These are phyloP conservation scores for Umbelopsis vinacea DNA, from an alignment of 192 early-diverging fungal genomes.

Conservation along the genomic window DNA sequence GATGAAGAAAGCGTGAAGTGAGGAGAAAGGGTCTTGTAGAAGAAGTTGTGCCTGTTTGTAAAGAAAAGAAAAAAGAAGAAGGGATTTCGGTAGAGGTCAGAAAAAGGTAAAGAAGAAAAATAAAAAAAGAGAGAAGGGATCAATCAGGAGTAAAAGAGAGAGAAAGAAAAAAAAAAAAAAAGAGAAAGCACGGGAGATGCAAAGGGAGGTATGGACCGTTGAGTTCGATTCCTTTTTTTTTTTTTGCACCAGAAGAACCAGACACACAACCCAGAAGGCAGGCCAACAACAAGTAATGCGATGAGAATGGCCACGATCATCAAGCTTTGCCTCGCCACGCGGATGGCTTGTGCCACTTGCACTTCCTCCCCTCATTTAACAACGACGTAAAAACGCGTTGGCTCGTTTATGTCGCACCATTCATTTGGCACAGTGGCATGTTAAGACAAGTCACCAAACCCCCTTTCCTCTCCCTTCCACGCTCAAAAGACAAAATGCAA, in stretches of 20 bases:
- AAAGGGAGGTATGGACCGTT: slow-evolving; percentile 8
- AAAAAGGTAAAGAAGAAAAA: slow-evolving; percentile 22
- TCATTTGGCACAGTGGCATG: background rate
- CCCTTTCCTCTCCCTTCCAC: too few species aligned
- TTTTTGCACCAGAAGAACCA: background rate
- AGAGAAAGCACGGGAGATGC: slow-evolving; percentile 14
- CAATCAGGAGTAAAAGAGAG: background rate
- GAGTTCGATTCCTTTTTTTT: background rate
- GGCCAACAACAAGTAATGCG: slow-evolving; percentile 20
- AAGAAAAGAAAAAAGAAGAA: background rate
- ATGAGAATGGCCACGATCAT: slow-evolving; percentile 21
- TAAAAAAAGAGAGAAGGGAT: slow-evolving; percentile 4
- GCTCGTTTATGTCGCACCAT: background rate
- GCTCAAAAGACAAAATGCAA: too few species aligned
- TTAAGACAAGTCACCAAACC: too few species aligned
- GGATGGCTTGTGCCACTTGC: slow-evolving; percentile 16
- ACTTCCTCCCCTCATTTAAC: background rate
- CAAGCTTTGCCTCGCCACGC: slow-evolving; percentile 21
- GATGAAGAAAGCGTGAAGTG: background rate
- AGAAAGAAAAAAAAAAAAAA: too few species aligned
- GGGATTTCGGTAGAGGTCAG: too few species aligned
- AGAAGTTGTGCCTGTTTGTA: background rate
- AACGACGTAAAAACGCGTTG: background rate
- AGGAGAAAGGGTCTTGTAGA: background rate
- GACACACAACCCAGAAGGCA: slow-evolving; percentile 17